Conservation (phyloP, 495 filamentous ascomycete genomes). For the Platismatia glauca region DNA sequence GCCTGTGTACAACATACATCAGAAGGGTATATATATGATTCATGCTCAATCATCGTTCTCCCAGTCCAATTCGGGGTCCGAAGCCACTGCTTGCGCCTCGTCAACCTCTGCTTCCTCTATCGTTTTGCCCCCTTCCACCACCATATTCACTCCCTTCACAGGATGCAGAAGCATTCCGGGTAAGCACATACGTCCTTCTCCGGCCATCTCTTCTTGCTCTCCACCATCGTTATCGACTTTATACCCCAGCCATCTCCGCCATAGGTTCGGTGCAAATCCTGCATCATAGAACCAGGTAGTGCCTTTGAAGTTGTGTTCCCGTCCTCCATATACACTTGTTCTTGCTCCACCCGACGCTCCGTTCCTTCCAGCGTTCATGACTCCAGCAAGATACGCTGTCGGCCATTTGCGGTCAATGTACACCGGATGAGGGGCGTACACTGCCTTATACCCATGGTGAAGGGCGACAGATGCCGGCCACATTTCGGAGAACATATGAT, state of each 20-base stretch:
- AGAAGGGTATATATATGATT: conserved; percentile 6
- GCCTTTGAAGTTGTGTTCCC: conserved; percentile 83
- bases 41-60: background rate
- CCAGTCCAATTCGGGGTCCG: conserved; percentile 11
- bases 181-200: conserved; percentile 88
- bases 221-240: conserved; percentile 80
- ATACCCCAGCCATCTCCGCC: conserved; percentile 78
- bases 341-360: conserved; percentile 66
- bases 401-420: conserved; percentile 92
- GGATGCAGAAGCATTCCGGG: conserved; percentile 90
- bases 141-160: conserved; percentile 74
- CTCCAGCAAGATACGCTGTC: conserved; percentile 61
- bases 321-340: conserved; percentile 68
- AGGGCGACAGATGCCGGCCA: conserved; percentile 79
- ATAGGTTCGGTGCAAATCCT: conserved; percentile 72
- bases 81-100: conserved; percentile 28
- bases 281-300: conserved; percentile 95
- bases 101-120: conserved; percentile 30
- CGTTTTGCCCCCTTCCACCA: conserved; percentile 47
- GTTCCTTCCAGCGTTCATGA: conserved; percentile 79
- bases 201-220: conserved; percentile 66
- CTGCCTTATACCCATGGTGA: conserved; percentile 92
- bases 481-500: conserved; percentile 94
- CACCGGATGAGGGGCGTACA: conserved; percentile 84
- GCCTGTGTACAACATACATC: conserved; percentile 7